Evolutionary conservation across 352 stramenopile species (phyloP), one percentile per base, ranked within the genome.

Genomic region (Globisporangium takayamanum): DNA sequence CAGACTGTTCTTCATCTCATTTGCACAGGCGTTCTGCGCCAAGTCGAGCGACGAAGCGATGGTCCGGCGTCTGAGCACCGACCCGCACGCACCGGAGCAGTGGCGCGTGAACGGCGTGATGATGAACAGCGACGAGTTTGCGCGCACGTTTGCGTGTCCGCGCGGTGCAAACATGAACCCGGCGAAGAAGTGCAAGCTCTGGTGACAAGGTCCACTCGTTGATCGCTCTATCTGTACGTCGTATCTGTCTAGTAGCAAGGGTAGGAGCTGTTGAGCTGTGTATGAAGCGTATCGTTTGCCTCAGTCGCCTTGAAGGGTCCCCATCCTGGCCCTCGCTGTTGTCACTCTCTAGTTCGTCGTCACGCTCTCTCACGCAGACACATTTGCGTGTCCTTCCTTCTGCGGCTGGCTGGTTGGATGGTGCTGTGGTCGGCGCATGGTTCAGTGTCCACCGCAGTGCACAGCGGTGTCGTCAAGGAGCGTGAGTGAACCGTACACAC

Each of bases 1-100:
- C 41, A 81, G 76, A 44, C 76, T 94, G 2, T 92, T 90, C 68
- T 94, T 92, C 59, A 25, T 92, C 10, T 87, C 80, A 18, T 92
- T 88, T 48, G 84, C 80, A 0, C 84, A 94, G 57, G 57, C 69
- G 7, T 92, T 88, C 36, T 94, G 84, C 50, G 58, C 70, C 30
- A 89, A 88, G 61, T 51, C 67, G 10, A 84, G 70, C 15, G 82
- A 94, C 52, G 73, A 79, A 33, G 71, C 63, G 18, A 76, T 81
- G 66, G 68, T 72, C 16, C 64, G 70, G n/a, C 68, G 68, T 1
- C 57, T 92, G 39, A 72, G 70, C 41, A 79, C 72, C 30, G 82
- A 92, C 30, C 70, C 75, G 20, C 82, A 94, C 60, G 70, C 80
- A 0, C 84, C 84, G 7, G 73, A 80, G 44, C 67, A 73, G 53